Conservation (phyloP, 2,329 filamentous ascomycete genomes). For the Elsinoe necatrix region DNA sequence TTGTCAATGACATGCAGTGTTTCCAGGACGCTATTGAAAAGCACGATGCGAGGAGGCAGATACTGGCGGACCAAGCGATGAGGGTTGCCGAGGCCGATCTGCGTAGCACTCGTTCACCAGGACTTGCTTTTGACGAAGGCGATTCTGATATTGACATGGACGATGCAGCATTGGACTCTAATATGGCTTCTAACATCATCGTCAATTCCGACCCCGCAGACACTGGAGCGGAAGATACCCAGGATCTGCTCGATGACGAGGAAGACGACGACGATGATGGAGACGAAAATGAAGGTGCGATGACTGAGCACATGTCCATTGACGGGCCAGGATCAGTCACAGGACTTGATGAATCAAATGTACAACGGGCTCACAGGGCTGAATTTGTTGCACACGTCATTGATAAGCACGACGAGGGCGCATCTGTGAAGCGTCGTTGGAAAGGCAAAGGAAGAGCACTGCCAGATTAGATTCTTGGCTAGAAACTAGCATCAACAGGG, state of each 20-base stretch:
- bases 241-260: background rate
- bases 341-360: too few species aligned
- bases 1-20: background rate
- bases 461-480: too few species aligned
- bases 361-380: too few species aligned
- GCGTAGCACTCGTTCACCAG: background rate
- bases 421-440: too few species aligned
- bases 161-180: background rate
- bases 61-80: background rate
- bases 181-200: slow-evolving; percentile 5
- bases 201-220: background rate
- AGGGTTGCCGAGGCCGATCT: background rate
- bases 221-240: background rate
- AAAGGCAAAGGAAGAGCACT: too few species aligned
- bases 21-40: background rate
- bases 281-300: too few species aligned
- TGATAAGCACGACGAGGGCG: too few species aligned
- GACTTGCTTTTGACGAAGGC: background rate
- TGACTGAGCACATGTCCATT: background rate
- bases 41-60: background rate
- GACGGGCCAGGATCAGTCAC: background rate
- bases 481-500: too few species aligned
- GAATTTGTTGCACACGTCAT: too few species aligned
- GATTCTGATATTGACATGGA: background rate
- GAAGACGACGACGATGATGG: background rate